These are phyloP conservation scores for Coelastrella sp. DNA, from an alignment of 139 green algal genomes.

Conservation along the genomic window DNA sequence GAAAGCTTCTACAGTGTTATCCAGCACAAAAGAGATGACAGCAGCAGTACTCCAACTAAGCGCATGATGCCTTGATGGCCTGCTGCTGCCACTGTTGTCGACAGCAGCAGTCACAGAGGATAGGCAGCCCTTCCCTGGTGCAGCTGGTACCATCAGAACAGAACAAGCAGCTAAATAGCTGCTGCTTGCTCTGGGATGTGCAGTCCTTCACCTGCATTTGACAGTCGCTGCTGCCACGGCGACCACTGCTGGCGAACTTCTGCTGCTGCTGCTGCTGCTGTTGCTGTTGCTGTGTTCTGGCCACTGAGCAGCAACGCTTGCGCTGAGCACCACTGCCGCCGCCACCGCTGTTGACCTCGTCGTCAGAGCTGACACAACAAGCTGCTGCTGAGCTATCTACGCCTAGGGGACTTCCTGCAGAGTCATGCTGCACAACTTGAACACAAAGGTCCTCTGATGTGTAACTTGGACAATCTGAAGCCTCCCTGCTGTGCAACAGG, in stretches of 20 bases:
- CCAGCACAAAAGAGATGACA: not conserved
- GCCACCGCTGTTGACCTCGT: not conserved
- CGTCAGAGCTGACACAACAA: not conserved
- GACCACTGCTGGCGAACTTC: not conserved
- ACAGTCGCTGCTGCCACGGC: no score
- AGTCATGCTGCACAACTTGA: not conserved
- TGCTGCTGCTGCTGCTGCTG: not conserved
- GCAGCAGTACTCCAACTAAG: not conserved
- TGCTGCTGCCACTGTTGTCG: not conserved
- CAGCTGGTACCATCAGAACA: not conserved
- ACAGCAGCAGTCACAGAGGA: not conserved
- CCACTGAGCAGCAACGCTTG: not conserved
- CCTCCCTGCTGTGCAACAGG: not conserved
- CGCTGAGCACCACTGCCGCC: not conserved
- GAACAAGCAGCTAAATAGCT: not conserved
- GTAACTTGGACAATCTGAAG: not conserved
- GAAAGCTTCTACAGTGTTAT: not conserved
- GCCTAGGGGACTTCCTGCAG: not conserved
- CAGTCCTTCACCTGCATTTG: no score
- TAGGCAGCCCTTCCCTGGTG: not conserved
- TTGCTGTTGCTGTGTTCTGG: not conserved
- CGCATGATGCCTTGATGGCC: not conserved
- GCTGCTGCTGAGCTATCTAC: not conserved
- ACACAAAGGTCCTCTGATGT: not conserved
- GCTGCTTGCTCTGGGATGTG: not conserved